These are phyloP conservation scores for Phytophthora cajani DNA, from an alignment of 352 stramenopile species.

Conservation along the genomic window DNA sequence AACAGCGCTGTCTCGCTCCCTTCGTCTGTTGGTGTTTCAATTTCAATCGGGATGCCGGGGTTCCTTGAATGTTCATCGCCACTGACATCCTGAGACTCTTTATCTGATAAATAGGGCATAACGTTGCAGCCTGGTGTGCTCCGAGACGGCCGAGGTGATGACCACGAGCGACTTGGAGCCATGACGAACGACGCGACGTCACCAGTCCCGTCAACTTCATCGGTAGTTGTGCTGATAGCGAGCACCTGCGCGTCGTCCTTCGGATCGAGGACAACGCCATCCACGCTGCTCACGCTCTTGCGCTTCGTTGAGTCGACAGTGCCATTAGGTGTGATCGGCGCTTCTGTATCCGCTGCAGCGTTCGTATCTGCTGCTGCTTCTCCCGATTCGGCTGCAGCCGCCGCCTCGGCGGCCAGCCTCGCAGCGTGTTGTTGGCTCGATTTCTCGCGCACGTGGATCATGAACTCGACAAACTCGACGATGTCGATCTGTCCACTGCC, in stretches of 20 bases:
- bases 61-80: neutral
- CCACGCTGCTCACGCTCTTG: conserved; percentile 1
- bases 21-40: conserved; percentile 21
- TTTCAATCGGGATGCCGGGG: conserved; percentile 12
- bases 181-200: conserved; percentile 10
- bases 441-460: conserved; percentile 82
- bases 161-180: conserved; percentile 15
- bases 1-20: conserved; percentile 23
- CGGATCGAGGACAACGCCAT: conserved; percentile 1
- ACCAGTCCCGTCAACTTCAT: conserved; percentile 1
- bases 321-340: neutral
- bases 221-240: conserved; percentile 10
- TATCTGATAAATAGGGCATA: conserved; percentile 33
- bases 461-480: conserved; percentile 89
- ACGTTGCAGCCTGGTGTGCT: conserved; percentile 18
- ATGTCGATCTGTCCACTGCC: conserved; percentile 87
- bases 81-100: conserved; percentile 19
- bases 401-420: conserved; percentile 24
- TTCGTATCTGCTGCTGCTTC: neutral
- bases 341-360: neutral
- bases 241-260: conserved; percentile 7
- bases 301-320: neutral
- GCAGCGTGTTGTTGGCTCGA: conserved; percentile 56
- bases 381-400: conserved; percentile 7
- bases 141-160: conserved; percentile 17